phyloP scores from a whole-genome alignment of 441 rosid species.

The Euphorbia schlechtendalii region DNA sequence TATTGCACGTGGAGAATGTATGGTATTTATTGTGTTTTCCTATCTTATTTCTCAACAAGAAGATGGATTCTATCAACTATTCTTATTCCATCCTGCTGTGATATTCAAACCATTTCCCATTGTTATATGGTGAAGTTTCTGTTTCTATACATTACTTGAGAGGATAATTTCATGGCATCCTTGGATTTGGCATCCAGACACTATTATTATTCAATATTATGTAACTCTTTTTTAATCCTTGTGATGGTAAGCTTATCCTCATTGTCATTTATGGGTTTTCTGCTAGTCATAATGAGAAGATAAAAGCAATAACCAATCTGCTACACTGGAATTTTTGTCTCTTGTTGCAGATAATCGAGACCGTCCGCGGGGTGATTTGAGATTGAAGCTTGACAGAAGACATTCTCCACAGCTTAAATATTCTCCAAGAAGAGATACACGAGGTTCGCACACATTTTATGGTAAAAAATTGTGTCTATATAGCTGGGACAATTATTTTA shows the following conservation, averaged over 20 bases:
- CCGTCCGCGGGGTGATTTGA: conserved; percentile 59
- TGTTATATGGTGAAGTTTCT: conserved; percentile 37
- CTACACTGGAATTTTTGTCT: conserved; percentile 25
- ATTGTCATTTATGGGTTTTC: conserved; percentile 21
- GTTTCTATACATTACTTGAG: conserved; percentile 39
- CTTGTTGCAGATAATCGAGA: conserved; percentile 50
- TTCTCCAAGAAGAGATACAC: conserved; percentile 51
- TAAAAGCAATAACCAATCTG: conserved; percentile 16
- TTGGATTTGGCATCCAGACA: conserved; percentile 56
- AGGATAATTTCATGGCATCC: conserved; percentile 38
- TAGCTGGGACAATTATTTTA: not conserved
- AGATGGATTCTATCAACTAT: conserved; percentile 32
- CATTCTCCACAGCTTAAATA: conserved; percentile 52
- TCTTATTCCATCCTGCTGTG: conserved; percentile 29
- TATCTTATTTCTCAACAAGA: conserved; percentile 42
- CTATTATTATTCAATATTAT: conserved; percentile 40
- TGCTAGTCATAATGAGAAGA: conserved; percentile 25
- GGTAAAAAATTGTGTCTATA: conserved; percentile 38
- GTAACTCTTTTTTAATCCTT: conserved; percentile 42
- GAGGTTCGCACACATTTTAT: conserved; percentile 32
- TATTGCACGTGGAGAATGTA: conserved; percentile 33
- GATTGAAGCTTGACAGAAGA: conserved; percentile 74
- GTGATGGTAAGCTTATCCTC: conserved; percentile 47
- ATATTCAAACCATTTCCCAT: conserved; percentile 30
- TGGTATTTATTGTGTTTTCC: conserved; percentile 24